Evolutionary conservation across 768 basidiomycete genomes (phyloP).

Genomic region (Neoboletus brunneissimus): DNA sequence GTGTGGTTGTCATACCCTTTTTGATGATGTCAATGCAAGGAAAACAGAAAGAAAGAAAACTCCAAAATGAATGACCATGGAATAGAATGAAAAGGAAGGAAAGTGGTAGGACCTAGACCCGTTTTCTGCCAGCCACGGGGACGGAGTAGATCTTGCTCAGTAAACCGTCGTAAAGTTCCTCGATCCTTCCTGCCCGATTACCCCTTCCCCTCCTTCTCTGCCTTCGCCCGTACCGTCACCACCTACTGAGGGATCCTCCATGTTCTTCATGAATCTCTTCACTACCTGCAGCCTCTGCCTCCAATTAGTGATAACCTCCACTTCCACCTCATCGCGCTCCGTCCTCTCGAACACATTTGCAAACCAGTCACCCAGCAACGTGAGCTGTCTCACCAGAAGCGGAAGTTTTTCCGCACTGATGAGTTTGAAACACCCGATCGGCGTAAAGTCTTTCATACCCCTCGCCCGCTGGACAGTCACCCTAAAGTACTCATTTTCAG

Average conservation of each 20-base stretch:
- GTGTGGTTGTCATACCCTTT: slow-evolving; percentile 7
- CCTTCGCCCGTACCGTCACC: slow-evolving; percentile 16
- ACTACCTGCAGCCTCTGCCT: slow-evolving; percentile 76
- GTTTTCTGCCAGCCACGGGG: slow-evolving; percentile 1
- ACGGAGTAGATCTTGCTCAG: slow-evolving; percentile 22
- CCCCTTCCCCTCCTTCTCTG: slow-evolving; percentile 35
- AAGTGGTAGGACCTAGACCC: not conserved
- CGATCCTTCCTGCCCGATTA: slow-evolving; percentile 51
- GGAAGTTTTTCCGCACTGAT: slow-evolving; percentile 88
- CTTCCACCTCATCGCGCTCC: slow-evolving; percentile 60
- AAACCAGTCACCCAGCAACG: slow-evolving; percentile 87
- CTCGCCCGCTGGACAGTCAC: slow-evolving; percentile 84
- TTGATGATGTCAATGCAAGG: slow-evolving; percentile 9
- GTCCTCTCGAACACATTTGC: slow-evolving; percentile 79
- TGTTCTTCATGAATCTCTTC: slow-evolving; percentile 51
- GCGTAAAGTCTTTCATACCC: slow-evolving; percentile 93
- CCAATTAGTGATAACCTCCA: slow-evolving; percentile 91
- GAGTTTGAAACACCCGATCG: slow-evolving; percentile 91
- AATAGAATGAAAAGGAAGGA: not conserved
- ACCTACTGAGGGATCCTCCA: slow-evolving; percentile 22
- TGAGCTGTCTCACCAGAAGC: slow-evolving; percentile 83
- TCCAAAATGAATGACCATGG: slow-evolving; percentile 13
- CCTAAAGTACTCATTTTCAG: slow-evolving; percentile 96
- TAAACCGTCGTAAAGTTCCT: slow-evolving; percentile 60
- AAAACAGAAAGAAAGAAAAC: not conserved